Base-by-base conservation (phyloP, 495 filamentous ascomycete species). In the Lasiosphaeria miniovina region DNA sequence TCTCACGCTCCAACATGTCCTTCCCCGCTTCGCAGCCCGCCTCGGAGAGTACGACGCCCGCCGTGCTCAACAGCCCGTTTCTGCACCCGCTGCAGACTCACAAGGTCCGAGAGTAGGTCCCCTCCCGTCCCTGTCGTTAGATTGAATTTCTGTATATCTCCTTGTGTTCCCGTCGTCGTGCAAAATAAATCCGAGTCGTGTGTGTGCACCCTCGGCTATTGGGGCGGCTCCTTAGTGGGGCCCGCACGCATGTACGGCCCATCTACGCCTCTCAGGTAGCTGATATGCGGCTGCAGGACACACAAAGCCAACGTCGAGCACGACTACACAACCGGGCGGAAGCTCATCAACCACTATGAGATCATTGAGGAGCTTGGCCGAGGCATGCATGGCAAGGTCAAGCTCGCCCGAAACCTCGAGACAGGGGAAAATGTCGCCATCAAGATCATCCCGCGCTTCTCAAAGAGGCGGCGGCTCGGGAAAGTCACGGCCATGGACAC, bases 371-470 rank as follows among this genome's bases (percentile, higher is more conserved):
- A 98, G 75, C 88, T 99, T 54, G 94, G 94, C 38, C 88, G 93
- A 46, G 94, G 94, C 43, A 88, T 94, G 59, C 94, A 99, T 71
- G 94, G 94, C 59, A 98, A 98, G 74, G 94, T 98, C 56, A 98
- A 98, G 76, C 79, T 96, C 43, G 95, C 91, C 36, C 82, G 88
- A 46, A 90, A 96, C 66, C 72, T 89, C 7, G 78, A 84, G 36
- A 93, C 86, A 0, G 84, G 84, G 56, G 89, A 95, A 57, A 84
- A 87, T 64, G 93, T 97, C 4, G 94, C 94, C 15, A 96, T 99
- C 80, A 99, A 98, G 75, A 98, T 99, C 65, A 94, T 99, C 33
- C 90, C 96, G 49, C 82, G 94, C n/a, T 93, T 90, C 66, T 92
- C 95, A 55, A 96, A 92, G 71, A 90, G 89, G 60, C 86, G 92